phyloP scores from a whole-genome alignment of 2,329 filamentous ascomycete genomes.

The Nannizziopsis arthrosporioides region DNA sequence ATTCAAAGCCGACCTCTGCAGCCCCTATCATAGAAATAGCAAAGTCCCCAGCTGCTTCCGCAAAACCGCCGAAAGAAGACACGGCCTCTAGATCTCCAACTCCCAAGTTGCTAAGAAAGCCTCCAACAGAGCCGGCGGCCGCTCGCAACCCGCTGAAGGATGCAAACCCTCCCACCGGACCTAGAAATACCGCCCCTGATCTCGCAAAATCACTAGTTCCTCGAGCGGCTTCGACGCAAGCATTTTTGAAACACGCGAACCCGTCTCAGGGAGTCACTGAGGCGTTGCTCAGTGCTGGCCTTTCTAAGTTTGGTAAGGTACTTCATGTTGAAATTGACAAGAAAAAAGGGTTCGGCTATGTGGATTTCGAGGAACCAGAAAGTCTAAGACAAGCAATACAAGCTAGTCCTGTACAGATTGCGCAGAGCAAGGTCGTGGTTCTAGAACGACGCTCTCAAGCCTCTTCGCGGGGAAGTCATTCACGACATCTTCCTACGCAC shows the following conservation, averaged over 20 bases:
- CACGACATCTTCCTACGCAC: conserved; percentile 7
- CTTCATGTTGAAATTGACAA: conserved; percentile 83
- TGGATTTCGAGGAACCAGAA: conserved; percentile 68
- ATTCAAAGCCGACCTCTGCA: conserved; percentile 13
- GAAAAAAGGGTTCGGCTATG: conserved; percentile 87
- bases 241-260: conserved; percentile 73
- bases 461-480: conserved; percentile 10
- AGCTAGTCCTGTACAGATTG: conserved; percentile 70
- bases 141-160: conserved; percentile 8
- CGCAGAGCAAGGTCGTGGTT: conserved; percentile 75
- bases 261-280: conserved; percentile 88
- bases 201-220: conserved; percentile 18
- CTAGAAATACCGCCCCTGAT: conserved; percentile 17
- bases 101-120: conserved; percentile 8
- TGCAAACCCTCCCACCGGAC: conserved; percentile 4
- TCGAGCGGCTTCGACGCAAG: conserved; percentile 30
- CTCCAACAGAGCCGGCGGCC: conserved; percentile 13
- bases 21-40: conserved; percentile 11
- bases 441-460: conserved; percentile 46
- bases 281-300: conserved; percentile 58
- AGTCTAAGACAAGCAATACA: conserved; percentile 66
- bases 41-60: conserved; percentile 9
- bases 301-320: conserved; percentile 62
- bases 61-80: conserved; percentile 3
- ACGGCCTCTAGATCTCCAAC: conserved; percentile 8